A percentile compares a stretch with the other conserved stretches of the same genome.
phyloP scores from a whole-genome alignment of 1,284 basidiomycete genomes.

The Fistulinella staudtii region DNA sequence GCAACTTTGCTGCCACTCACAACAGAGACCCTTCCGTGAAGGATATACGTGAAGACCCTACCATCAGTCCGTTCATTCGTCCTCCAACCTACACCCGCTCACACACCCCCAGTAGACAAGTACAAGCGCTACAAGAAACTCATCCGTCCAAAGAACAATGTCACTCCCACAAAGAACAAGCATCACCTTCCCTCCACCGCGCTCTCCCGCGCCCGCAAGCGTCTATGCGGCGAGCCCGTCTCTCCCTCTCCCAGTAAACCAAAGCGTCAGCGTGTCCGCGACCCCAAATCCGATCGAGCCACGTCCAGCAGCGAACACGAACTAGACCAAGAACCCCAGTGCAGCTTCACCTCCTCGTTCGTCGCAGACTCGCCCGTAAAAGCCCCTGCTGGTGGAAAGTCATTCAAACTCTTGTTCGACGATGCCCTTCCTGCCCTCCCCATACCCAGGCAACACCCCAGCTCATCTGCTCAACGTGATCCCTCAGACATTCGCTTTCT shows the following conservation, averaged over 20 bases:
- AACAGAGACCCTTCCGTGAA: conserved; percentile 67
- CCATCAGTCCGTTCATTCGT: conserved; percentile 57
- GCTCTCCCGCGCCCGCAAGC: conserved; percentile 67
- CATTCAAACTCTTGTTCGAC: conserved; percentile 66
- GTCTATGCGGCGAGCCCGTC: conserved; percentile 73
- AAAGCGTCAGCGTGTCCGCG: conserved; percentile 56
- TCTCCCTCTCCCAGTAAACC: conserved; percentile 75
- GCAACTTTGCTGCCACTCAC: conserved; percentile 60
- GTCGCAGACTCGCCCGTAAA: conserved; percentile 71
- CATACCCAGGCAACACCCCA: not conserved
- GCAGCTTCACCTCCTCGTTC: conserved; percentile 51
- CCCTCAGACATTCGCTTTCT: no score
- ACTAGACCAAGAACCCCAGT: conserved; percentile 32
- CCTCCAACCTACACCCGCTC: not conserved
- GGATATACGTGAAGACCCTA: conserved; percentile 69
- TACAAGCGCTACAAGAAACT: conserved; percentile 82
- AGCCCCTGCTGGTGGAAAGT: conserved; percentile 46
- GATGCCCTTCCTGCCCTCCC: conserved; percentile 35
- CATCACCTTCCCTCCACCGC: conserved; percentile 36
- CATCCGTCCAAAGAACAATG: conserved; percentile 49
- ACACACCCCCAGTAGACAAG: conserved; percentile 55
- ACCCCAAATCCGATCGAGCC: conserved; percentile 23
- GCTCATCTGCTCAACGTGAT: not conserved
- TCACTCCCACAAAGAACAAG: no score
- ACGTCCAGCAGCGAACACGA: conserved; percentile 38